phyloP scores from a whole-genome alignment of 805 yeast genomes.

The Wickerhamiella australiensis region DNA sequence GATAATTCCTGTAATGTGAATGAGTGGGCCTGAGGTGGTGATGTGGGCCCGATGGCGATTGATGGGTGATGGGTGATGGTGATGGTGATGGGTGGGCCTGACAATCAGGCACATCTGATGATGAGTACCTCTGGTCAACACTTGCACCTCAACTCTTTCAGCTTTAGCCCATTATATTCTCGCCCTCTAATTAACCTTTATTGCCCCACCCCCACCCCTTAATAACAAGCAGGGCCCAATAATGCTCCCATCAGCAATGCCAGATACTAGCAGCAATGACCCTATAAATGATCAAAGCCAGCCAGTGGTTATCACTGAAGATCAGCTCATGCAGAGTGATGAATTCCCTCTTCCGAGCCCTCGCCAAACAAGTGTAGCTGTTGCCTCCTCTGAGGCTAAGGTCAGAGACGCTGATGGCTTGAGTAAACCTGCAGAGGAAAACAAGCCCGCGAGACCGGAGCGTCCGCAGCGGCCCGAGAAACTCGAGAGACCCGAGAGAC shows the following conservation, averaged over 20 bases:
- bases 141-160: too few species aligned
- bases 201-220: not conserved
- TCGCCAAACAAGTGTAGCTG: not conserved
- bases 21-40: too few species aligned
- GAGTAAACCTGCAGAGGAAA: constrained; percentile 1
- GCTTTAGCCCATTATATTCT: too few species aligned
- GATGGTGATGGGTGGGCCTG: too few species aligned
- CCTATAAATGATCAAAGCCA: not conserved
- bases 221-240: too few species aligned
- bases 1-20: too few species aligned
- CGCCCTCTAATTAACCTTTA: too few species aligned
- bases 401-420: not conserved
- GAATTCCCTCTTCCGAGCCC: not conserved
- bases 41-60: too few species aligned
- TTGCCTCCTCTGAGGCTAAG: not conserved
- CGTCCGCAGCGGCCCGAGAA: not conserved
- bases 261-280: not conserved
- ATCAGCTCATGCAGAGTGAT: not conserved
- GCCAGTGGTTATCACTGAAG: not conserved
- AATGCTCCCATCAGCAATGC: not conserved
- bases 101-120: too few species aligned
- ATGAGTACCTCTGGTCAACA: too few species aligned
- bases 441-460: not conserved
- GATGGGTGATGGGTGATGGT: too few species aligned
- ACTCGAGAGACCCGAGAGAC: not conserved